Base-by-base conservation (phyloP, 805 yeast species). In the Candida michaelii region DNA sequence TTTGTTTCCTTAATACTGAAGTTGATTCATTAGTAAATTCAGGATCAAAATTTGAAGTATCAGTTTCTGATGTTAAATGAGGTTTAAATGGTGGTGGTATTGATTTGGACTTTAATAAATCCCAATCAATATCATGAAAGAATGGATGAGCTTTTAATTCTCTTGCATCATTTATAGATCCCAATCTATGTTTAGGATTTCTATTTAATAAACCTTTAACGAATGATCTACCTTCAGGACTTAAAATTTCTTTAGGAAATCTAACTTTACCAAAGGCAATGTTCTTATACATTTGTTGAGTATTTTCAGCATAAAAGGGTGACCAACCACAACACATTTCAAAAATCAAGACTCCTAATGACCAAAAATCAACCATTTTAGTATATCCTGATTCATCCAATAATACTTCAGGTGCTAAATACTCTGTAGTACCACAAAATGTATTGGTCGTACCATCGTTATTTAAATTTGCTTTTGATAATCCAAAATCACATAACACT, bases 241-340 rank as follows among this genome's bases (percentile, higher is more conserved):
- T 85, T 45, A 93, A 71, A 17, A 93, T 95, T 60, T 93, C 99
- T 62, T 91, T 89, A 38, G 99, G 99, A 65, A 93, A 93, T 58
- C 96, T 78, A 34, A 93, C 98, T 64, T 91, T 93, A 49, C 99
- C 99, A 66, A 89, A 93, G 4, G 98, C 99, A 70, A 93, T 93
- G 67, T 93, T 93, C 70, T 91, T 93, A 69, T 93, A 93, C 99
- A 93, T 93, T 65, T 93, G 97, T 70, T 93, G 98, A 39, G 96
- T 89, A 63, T 89, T 91, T 49, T 91, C 97, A 19, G 98, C 99
- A 58, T 89, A 93, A 64, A 93, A 93, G 42, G 99, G 99, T 4
- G 96, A 86, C 99, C 98, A 93, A 39, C 99, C 99, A 69, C 98
- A 93, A 65, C 98, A 90, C 99, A 93, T 93, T 69, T 93, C 99